These are phyloP conservation scores for Alternaria triticimaculans DNA, from an alignment of 2,329 filamentous ascomycete genomes.

Conservation along the genomic window DNA sequence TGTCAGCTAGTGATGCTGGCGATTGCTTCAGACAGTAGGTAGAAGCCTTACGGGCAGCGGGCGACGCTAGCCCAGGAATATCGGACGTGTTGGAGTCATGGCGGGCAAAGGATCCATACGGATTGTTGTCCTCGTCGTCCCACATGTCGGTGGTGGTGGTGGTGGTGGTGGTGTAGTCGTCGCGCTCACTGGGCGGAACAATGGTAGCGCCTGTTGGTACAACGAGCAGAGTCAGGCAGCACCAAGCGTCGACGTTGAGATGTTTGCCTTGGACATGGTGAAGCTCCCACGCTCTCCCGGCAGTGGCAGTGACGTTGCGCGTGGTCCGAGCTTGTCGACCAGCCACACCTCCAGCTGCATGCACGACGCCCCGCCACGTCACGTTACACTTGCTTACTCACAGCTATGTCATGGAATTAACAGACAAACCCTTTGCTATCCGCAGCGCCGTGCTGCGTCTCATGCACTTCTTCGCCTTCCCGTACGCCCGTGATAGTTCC, in stretches of 20 bases:
- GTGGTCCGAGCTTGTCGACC: slow-evolving; percentile 9
- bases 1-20: slow-evolving; percentile 12
- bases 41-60: slow-evolving; percentile 45
- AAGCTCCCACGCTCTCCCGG: slow-evolving; percentile 13
- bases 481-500: slow-evolving; percentile 21
- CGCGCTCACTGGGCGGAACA: neutral
- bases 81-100: slow-evolving; percentile 80
- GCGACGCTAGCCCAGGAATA: slow-evolving; percentile 50
- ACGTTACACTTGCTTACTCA: neutral
- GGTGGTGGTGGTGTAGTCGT: neutral
- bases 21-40: neutral
- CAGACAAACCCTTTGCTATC: slow-evolving; percentile 9
- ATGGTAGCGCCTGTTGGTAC: neutral
- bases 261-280: slow-evolving; percentile 1
- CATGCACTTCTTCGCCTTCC: slow-evolving; percentile 20
- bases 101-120: slow-evolving; percentile 92
- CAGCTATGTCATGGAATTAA: neutral
- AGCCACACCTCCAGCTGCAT: neutral
- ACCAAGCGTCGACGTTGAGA: slow-evolving; percentile 1
- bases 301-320: slow-evolving; percentile 16
- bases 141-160: slow-evolving; percentile 68
- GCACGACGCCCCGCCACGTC: neutral
- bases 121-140: slow-evolving; percentile 99
- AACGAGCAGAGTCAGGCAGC: neutral
- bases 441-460: slow-evolving; percentile 11